These are phyloP conservation scores for Penicillium sp. DNA, from an alignment of 2,329 filamentous ascomycete species.

Conservation along the genomic window DNA sequence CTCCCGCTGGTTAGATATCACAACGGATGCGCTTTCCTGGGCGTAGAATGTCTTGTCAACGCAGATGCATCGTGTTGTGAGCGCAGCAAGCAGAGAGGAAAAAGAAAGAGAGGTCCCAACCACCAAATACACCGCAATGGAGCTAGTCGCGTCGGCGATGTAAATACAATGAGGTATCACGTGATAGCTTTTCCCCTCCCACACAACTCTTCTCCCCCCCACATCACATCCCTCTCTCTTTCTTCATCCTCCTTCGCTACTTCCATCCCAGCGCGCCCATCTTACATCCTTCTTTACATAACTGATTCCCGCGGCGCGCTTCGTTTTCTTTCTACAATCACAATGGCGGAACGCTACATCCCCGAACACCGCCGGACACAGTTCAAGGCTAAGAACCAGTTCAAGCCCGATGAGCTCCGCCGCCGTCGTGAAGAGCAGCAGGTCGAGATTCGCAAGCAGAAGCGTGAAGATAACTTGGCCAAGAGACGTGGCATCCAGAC, in stretches of 20 bases:
- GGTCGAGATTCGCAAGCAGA: conserved; percentile 97
- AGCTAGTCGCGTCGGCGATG: background rate
- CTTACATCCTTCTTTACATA: conserved; percentile 12
- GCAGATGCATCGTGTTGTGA: background rate
- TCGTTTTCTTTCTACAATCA: conserved; percentile 39
- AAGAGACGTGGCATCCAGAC: conserved; percentile 94
- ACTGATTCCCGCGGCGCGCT: conserved; percentile 27
- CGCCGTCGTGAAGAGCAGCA: conserved; percentile 98
- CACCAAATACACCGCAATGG: background rate
- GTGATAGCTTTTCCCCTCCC: conserved; percentile 24
- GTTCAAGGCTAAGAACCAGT: conserved; percentile 99
- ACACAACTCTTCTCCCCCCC: conserved; percentile 22
- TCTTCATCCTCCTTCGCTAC: conserved; percentile 18
- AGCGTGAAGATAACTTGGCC: conserved; percentile 97
- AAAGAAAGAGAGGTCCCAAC: background rate
- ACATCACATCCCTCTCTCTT: conserved; percentile 22
- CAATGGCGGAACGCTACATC: conserved; percentile 98
- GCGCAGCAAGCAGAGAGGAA: background rate
- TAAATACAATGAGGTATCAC: conserved; percentile 19
- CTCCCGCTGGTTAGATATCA: background rate
- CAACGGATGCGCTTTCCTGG: background rate
- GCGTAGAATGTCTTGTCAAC: background rate
- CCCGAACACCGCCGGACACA: conserved; percentile 98
- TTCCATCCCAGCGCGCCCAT: conserved; percentile 23
- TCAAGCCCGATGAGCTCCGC: conserved; percentile 98